phyloP scores from a whole-genome alignment of 345 rosid species.

The Corchorus olitorius region DNA sequence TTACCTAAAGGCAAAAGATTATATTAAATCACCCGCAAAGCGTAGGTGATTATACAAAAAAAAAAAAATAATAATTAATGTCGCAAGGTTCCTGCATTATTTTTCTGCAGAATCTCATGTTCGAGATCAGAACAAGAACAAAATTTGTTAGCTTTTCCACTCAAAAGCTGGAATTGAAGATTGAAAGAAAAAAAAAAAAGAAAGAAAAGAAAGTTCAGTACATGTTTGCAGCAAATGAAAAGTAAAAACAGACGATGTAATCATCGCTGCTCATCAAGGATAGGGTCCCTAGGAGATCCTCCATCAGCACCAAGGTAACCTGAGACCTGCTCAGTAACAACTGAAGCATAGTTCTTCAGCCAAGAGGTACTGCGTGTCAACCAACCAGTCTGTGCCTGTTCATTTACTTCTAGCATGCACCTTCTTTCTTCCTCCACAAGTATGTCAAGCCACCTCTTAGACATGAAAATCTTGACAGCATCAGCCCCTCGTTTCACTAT shows the following conservation, averaged over 20 bases:
- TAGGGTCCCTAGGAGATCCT: conserved; percentile 54
- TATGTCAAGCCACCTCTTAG: conserved; percentile 67
- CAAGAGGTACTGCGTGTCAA: conserved; percentile 78
- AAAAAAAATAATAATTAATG: background rate
- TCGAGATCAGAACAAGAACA: background rate
- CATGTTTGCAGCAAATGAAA: background rate
- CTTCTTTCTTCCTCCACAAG: conserved; percentile 64
- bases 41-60: background rate
- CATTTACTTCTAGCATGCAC: conserved; percentile 51
- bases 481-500: conserved; percentile 65
- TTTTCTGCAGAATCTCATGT: conserved; percentile 6
- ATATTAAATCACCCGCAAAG: too few relatives aligned
- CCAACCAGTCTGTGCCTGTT: conserved; percentile 63
- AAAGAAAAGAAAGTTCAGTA: background rate
- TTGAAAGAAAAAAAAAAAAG: background rate
- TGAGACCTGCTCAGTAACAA: conserved; percentile 46
- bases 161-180: background rate
- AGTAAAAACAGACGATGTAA: background rate
- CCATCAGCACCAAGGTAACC: conserved; percentile 43
- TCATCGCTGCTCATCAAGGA: conserved; percentile 81
- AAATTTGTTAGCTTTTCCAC: conserved; percentile 14
- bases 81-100: conserved; percentile 2
- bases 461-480: conserved; percentile 74
- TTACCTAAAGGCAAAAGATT: too few relatives aligned
- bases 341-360: conserved; percentile 56